Percentiles rank a stretch among this genome's conserved stretches.
Conservation (phyloP, 2,329 filamentous ascomycete species). For the Fusarium robinianum region DNA sequence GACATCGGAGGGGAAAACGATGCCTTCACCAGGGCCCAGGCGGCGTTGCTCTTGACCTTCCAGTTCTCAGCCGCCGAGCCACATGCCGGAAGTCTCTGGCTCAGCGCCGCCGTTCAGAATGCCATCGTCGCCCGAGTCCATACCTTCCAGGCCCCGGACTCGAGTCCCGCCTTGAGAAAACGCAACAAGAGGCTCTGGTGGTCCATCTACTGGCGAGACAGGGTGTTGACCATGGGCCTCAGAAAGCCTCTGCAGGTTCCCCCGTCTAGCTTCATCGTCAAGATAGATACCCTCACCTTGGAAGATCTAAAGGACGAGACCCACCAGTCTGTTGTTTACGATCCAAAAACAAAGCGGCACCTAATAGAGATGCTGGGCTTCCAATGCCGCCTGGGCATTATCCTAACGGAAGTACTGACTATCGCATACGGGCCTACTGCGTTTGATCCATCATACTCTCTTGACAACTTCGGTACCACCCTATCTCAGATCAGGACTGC, state of each 20-base stretch:
- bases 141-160: constrained; percentile 11
- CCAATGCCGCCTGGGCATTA: constrained; percentile 2
- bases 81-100: constrained; percentile 24
- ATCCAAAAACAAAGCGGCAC: constrained; percentile 1
- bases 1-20: constrained; percentile 20
- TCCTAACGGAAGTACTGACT: constrained; percentile 4
- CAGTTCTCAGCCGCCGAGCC: constrained; percentile 25
- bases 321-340: constrained; percentile 3
- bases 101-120: constrained; percentile 21
- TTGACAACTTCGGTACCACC: constrained; percentile 5
- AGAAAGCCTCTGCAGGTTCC: constrained; percentile 9
- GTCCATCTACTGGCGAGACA: constrained; percentile 12
- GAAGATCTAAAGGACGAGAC: constrained; percentile 4
- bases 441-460: constrained; percentile 5
- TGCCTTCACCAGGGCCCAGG: constrained; percentile 19
- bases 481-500: constrained; percentile 3
- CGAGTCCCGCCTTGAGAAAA: constrained; percentile 2
- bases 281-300: neutral
- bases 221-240: constrained; percentile 4
- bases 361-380: constrained; percentile 1
- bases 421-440: constrained; percentile 3
- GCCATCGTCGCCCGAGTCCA: constrained; percentile 22
- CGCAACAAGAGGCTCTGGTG: constrained; percentile 17
- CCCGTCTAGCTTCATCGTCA: constrained; percentile 5
- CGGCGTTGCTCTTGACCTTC: constrained; percentile 21